A percentile compares a stretch with the other conserved stretches of the same genome.
Conservation (phyloP, 2,329 filamentous ascomycete species). For the Neopestalotiopsis clavispora region DNA sequence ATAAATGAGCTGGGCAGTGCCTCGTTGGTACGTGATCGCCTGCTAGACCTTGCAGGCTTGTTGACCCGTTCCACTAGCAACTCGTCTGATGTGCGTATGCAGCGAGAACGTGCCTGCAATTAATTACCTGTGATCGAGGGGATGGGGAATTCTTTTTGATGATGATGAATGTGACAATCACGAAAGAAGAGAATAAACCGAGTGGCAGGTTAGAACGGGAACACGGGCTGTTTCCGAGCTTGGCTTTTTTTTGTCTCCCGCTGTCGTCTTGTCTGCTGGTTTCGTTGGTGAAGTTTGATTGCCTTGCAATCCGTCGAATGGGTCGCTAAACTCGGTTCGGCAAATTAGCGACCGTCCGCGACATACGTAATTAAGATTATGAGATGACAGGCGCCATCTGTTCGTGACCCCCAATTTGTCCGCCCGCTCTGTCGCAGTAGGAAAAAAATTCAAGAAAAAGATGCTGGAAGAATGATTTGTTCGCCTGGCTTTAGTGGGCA, state of each 20-base stretch:
- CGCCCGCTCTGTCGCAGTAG: not conserved
- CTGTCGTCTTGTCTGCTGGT: not conserved
- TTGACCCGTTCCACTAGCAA: not conserved
- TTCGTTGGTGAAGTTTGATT: constrained; percentile 13
- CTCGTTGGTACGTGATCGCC: constrained; percentile 1
- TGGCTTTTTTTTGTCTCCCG: constrained; percentile 13
- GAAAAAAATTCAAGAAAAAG: not conserved
- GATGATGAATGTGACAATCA: not conserved
- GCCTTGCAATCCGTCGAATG: constrained; percentile 12
- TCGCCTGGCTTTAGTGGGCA: not conserved
- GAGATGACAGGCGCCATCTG: constrained; percentile 12
- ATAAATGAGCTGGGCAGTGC: constrained; percentile 3
- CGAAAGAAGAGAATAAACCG: not conserved
- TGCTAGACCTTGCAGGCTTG: not conserved
- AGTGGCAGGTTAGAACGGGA: not conserved
- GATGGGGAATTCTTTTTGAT: not conserved
- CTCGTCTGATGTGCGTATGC: not conserved
- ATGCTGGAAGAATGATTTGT: not conserved
- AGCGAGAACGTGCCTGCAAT: not conserved
- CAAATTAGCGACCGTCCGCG: constrained; percentile 12
- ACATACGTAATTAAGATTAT: constrained; percentile 17
- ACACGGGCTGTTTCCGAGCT: constrained; percentile 3
- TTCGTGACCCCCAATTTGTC: not conserved
- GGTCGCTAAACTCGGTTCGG: constrained; percentile 16
- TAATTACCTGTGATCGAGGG: not conserved